These are phyloP conservation scores for Leucocoprinus leucothites DNA, from an alignment of 768 basidiomycete genomes.

Conservation along the genomic window DNA sequence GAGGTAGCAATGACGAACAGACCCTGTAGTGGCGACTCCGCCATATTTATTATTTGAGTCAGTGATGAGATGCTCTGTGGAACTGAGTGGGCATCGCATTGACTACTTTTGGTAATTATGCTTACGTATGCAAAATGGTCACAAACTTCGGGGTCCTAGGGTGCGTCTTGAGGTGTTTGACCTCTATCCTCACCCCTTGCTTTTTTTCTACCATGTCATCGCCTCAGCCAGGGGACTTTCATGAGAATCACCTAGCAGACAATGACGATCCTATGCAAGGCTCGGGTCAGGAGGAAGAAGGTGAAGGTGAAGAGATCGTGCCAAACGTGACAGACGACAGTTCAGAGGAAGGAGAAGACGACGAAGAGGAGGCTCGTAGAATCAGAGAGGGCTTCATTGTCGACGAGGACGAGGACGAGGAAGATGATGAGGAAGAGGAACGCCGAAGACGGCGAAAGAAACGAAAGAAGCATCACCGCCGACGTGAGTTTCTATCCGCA, in stretches of 20 bases:
- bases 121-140: conserved; percentile 14
- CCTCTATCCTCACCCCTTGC: conserved; percentile 13
- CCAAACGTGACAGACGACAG: conserved; percentile 70
- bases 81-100: too few relatives aligned
- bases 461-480: conserved; percentile 64
- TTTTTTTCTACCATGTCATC: conserved; percentile 50
- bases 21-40: conserved; percentile 1
- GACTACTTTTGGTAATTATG: conserved; percentile 8
- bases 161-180: conserved; percentile 10
- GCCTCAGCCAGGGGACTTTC: conserved; percentile 35
- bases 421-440: conserved; percentile 66
- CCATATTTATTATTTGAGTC: background rate
- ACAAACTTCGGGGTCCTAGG: conserved; percentile 15
- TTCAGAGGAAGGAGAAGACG: conserved; percentile 88
- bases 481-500: conserved; percentile 31
- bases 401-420: conserved; percentile 84
- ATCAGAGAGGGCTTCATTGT: conserved; percentile 92
- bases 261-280: conserved; percentile 64
- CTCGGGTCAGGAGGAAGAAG: conserved; percentile 52
- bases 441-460: conserved; percentile 60
- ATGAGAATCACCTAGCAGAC: conserved; percentile 26
- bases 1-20: background rate
- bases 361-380: conserved; percentile 79
- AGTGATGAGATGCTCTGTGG: too few relatives aligned
- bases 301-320: conserved; percentile 55